Conservation (phyloP, 441 rosid species). For the Biscutella laevigata region DNA sequence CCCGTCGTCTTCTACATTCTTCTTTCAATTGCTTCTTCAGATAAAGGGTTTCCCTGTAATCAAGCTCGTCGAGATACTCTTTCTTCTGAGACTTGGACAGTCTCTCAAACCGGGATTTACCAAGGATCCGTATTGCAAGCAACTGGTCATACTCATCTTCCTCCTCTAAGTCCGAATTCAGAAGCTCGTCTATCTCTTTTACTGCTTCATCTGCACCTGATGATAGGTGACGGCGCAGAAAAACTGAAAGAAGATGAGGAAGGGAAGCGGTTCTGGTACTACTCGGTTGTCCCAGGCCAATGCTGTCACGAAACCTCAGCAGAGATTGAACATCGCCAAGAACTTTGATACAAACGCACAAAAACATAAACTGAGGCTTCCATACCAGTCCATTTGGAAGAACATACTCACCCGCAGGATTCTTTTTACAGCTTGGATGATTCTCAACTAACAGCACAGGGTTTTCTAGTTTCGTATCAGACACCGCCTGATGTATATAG, state of each 20-base stretch:
- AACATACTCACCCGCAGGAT: conserved; percentile 53
- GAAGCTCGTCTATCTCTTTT: conserved; percentile 40
- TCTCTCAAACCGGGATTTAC: conserved; percentile 65
- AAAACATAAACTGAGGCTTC: conserved; percentile 64
- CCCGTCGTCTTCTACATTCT: conserved; percentile 41
- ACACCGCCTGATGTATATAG: conserved; percentile 58
- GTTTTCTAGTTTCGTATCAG: conserved; percentile 64
- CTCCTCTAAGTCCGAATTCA: conserved; percentile 44
- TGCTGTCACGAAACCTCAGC: conserved; percentile 52
- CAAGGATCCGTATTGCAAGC: conserved; percentile 71
- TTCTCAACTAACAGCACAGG: conserved; percentile 80
- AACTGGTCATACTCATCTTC: conserved; percentile 80
- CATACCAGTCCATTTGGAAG: conserved; percentile 84
- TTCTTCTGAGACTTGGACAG: conserved; percentile 62
- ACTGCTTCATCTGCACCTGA: conserved; percentile 43
- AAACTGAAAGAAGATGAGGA: conserved; percentile 79
- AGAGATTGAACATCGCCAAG: conserved; percentile 62
- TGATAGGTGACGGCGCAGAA: conserved; percentile 50
- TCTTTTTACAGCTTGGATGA: conserved; percentile 61
- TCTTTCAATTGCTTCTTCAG: conserved; percentile 77
- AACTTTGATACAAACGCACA: conserved; percentile 63
- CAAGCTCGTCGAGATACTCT: conserved; percentile 81
- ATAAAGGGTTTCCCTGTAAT: conserved; percentile 73
- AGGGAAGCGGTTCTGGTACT: conserved; percentile 57
- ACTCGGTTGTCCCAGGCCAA: conserved; percentile 51